Evolutionary conservation across 768 basidiomycete genomes (phyloP), one percentile per base, ranked within the genome.

Genomic region (Tremella yokohamensis): DNA sequence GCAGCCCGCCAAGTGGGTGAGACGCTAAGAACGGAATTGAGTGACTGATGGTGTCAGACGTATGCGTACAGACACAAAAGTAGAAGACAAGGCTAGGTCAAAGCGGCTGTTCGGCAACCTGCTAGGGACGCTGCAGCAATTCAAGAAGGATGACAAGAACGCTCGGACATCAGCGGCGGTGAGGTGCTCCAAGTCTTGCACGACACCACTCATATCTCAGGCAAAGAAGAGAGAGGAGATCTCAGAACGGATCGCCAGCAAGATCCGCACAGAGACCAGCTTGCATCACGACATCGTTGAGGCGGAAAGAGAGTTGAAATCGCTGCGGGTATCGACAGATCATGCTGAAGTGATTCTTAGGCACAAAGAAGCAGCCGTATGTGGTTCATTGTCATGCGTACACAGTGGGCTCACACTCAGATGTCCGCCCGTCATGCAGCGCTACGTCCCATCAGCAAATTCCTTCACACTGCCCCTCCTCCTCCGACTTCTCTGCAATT

Each of bases 61-160:
- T 3, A 63, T 69, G 54, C 56, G 70, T 45, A 62, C 62, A 19
- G 68, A 69, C 56, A 38, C 61, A 2, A 56, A 60, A 51, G 56
- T 56, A 26, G 73, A 76, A 42, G 75, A 76, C 44, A 68, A 69
- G 60, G 72, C 72, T 22, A 57, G 75, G 39, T 62, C 69, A 2
- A 72, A 73, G 53, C 34, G 75, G 37, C 42, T 76, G 37, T 73
- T 76, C 49, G 75, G 75, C 2, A 76, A 76, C 58, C 52, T 76
- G n/a, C 49, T 76, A 39, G 73, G 73, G 16, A 73, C 71, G n/a
- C 55, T 76, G 34, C 67, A 71, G 39, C 63, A 70, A 52, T 76
- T 76, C 55, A 67, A 70, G 55, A 74, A 70, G 29, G 75, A 76
- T 13, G 75, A 76, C 57, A 76, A 70, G 61, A 57, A 58, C 12